A percentile compares a stretch with the other conserved stretches of the same genome.
These are phyloP conservation scores for Fusarium equiseti DNA, from an alignment of 2,329 filamentous ascomycete species.

Conservation along the genomic window DNA sequence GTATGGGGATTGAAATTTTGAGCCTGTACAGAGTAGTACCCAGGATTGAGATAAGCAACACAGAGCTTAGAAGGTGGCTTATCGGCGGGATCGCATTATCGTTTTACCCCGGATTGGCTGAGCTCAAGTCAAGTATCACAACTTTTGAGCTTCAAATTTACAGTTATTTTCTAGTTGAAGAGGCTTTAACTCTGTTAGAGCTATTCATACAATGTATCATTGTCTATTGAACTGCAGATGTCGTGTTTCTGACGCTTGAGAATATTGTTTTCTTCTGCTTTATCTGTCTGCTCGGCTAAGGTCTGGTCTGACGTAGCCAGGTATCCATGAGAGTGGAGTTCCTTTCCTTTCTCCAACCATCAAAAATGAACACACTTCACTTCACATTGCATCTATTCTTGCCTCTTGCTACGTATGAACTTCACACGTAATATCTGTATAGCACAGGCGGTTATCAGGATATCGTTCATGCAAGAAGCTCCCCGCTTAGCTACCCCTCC, in stretches of 20 bases:
- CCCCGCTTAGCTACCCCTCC: conserved; percentile 5
- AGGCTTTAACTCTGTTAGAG: neutral
- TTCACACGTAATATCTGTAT: neutral
- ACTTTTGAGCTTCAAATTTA: neutral
- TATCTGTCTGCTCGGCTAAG: neutral
- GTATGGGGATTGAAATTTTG: conserved; percentile 49
- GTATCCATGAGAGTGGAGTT: conserved; percentile 18
- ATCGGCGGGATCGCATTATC: conserved; percentile 51
- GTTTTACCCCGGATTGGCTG: conserved; percentile 44
- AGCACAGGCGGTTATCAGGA: neutral
- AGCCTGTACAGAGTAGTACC: neutral
- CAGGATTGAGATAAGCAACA: conserved; percentile 32
- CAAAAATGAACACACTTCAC: neutral
- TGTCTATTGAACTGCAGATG: neutral
- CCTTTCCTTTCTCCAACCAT: neutral
- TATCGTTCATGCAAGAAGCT: conserved; percentile 9
- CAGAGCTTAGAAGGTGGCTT: conserved; percentile 33
- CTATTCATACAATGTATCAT: neutral
- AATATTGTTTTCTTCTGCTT: neutral
- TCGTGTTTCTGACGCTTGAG: neutral
- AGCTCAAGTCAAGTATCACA: conserved; percentile 3
- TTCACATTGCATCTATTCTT: conserved; percentile 8
- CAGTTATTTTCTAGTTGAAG: neutral
- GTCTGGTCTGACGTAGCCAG: conserved; percentile 24
- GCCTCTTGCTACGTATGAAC: neutral